phyloP scores from a whole-genome alignment of 2,329 filamentous ascomycete genomes.

The Pyrenophora tritici-repentis region DNA sequence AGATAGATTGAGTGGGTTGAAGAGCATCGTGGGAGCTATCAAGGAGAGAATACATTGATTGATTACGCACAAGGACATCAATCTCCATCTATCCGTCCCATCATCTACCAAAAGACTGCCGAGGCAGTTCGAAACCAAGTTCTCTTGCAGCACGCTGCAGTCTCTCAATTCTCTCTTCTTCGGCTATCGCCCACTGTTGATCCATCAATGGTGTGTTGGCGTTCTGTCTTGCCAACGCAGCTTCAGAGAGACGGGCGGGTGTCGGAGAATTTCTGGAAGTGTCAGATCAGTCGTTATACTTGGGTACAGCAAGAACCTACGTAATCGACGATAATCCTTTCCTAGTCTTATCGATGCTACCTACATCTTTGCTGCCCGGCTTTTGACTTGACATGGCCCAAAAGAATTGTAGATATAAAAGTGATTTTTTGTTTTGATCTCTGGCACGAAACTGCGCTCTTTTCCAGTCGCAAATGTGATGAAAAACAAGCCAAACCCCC shows the following conservation, averaged over 20 bases:
- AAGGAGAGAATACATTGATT: conserved; percentile 33
- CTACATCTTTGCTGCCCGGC: too few species aligned
- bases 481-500: too few species aligned
- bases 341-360: too few species aligned
- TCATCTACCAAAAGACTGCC: conserved; percentile 9
- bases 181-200: conserved; percentile 5
- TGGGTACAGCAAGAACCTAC: too few species aligned
- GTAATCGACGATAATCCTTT: too few species aligned
- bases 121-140: conserved; percentile 14
- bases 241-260: not conserved
- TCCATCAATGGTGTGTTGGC: conserved; percentile 1
- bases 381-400: too few species aligned
- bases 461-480: too few species aligned
- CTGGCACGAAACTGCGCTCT: too few species aligned
- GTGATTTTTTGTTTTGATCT: too few species aligned
- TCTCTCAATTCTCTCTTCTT: conserved; percentile 3
- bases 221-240: conserved; percentile 7
- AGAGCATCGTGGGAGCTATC: conserved; percentile 49
- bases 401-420: too few species aligned
- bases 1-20: conserved; percentile 55
- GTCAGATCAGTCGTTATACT: not conserved
- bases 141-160: conserved; percentile 13
- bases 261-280: not conserved
- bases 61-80: not conserved
- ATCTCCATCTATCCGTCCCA: not conserved